phyloP scores from a whole-genome alignment of 1,284 basidiomycete genomes.

The Pseudozyma sp. region DNA sequence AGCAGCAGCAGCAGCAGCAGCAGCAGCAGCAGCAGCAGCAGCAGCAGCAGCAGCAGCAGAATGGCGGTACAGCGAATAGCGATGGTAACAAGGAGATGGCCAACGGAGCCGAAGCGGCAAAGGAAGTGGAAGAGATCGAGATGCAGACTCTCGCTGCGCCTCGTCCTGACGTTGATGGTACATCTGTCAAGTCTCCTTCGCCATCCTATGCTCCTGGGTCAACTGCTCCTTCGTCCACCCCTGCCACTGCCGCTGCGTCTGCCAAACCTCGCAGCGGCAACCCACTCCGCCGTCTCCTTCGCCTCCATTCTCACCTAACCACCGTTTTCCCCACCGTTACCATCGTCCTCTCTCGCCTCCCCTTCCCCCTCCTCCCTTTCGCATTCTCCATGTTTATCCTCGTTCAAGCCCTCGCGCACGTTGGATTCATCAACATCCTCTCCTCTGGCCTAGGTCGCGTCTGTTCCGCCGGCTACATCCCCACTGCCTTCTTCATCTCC shows the following conservation, averaged over 20 bases:
- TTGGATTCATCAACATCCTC: slow-evolving; percentile 93
- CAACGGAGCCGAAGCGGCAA: background rate
- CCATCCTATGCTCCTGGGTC: background rate
- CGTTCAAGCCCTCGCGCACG: slow-evolving; percentile 82
- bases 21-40: background rate
- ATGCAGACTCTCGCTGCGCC: slow-evolving; percentile 30
- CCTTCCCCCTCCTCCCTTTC: slow-evolving; percentile 86
- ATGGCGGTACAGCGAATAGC: slow-evolving; percentile 6
- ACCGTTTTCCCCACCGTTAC: slow-evolving; percentile 80
- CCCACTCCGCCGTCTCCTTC: slow-evolving; percentile 24
- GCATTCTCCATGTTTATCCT: slow-evolving; percentile 96
- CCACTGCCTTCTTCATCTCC: slow-evolving; percentile 72
- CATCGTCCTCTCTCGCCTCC: slow-evolving; percentile 78
- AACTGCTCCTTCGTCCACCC: background rate
- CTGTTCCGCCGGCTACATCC: slow-evolving; percentile 71
- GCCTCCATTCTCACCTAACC: slow-evolving; percentile 9
- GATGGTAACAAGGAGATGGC: too few species aligned
- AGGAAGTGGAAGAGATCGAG: slow-evolving; percentile 34
- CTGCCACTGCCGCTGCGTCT: background rate
- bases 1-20: slow-evolving; percentile 11
- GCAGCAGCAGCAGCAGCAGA: slow-evolving; percentile 13
- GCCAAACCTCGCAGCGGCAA: slow-evolving; percentile 13
- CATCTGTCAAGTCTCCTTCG: background rate
- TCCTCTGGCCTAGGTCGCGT: slow-evolving; percentile 76
- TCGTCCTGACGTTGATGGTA: slow-evolving; percentile 12